Base-by-base conservation (phyloP, 257 asterid genomes). In the Osmanthus fragrans region DNA sequence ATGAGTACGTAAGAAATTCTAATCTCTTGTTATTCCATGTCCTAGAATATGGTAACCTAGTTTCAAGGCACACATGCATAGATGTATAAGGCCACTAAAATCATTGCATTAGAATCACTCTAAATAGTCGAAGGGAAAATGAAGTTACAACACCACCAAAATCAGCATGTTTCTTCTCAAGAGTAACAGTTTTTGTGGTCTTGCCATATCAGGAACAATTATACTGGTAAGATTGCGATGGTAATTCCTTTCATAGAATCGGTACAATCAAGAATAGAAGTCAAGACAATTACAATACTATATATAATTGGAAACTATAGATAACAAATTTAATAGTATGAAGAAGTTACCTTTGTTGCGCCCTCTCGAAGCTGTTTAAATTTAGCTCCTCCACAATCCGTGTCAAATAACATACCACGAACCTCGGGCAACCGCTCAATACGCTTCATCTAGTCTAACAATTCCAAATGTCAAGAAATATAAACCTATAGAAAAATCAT, bases 291-390 rank as follows among this genome's bases (percentile, higher is more conserved):
- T 21, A 58, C 3, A 21, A 58, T 21, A n/a, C 5, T 34, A 72
- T 54, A 73, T 39, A 56, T 73, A 79, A 10, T 47, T 32, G 27
- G 66, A 27, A 70, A 70, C 40, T 71, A 68, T 51, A 51, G 33
- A 56, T 5, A 49, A 29, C 56, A 19, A 51, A 45, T 79, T 39
- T 69, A 36, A 71, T 5, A 10, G 6, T 18, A 23, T 19, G 27
- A 73, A n/a, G 4, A 67, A 60, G 11, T 74, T 81, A 92, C 98
- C 96, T 91, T 88, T 18, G 92, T 88, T 47, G 98, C 96, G n/a
- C 97, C 97, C 0, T 96, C 94, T 94, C 97, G 5, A 94, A 88
- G 81, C 96, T 89, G 83, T 94, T 94, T 71, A 86, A 90, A 73
- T 92, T 86, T 80, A 94, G 83, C 88, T 94, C 97, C 80, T 94